phyloP scores from a whole-genome alignment of 306 rosid genomes.

The Gleditsia sinensis region DNA sequence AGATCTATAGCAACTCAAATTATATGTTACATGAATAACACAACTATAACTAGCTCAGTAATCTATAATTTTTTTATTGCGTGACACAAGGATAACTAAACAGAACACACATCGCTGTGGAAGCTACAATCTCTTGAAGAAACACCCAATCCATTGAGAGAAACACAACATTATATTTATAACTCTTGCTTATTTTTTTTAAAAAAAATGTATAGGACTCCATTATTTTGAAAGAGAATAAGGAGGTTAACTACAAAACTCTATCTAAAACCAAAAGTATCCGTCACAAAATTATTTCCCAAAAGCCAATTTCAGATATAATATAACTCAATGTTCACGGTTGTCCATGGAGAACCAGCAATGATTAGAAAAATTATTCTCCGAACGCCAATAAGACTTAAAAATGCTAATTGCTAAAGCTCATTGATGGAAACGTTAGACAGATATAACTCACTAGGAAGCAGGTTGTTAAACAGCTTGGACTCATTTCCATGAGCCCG shows the following conservation, averaged over 20 bases:
- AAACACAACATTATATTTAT: not conserved
- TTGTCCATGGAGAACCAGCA: not conserved
- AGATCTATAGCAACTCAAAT: not conserved
- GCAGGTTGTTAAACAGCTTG: conserved; percentile 40
- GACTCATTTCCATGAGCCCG: conserved; percentile 37
- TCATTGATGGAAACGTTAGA: not conserved
- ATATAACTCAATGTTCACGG: not conserved
- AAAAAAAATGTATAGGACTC: not conserved
- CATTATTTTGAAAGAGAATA: not conserved
- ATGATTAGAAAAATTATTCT: not conserved
- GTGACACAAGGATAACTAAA: not conserved
- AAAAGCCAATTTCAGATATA: not conserved
- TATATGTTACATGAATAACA: not conserved
- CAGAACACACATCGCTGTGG: not conserved
- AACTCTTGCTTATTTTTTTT: not conserved
- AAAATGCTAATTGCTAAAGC: not conserved
- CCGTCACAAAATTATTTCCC: not conserved
- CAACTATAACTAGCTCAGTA: not conserved
- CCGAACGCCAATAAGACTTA: conserved; percentile 2
- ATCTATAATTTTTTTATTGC: not conserved
- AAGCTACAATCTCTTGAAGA: conserved; percentile 1
- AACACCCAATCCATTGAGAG: not conserved
- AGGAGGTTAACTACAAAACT: not conserved
- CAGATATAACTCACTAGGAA: conserved; percentile 60
- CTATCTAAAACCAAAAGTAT: not conserved